A percentile compares a stretch with the other conserved stretches of the same genome.
These are phyloP conservation scores for Clausena lansium DNA, from an alignment of 345 rosid genomes.

Conservation along the genomic window DNA sequence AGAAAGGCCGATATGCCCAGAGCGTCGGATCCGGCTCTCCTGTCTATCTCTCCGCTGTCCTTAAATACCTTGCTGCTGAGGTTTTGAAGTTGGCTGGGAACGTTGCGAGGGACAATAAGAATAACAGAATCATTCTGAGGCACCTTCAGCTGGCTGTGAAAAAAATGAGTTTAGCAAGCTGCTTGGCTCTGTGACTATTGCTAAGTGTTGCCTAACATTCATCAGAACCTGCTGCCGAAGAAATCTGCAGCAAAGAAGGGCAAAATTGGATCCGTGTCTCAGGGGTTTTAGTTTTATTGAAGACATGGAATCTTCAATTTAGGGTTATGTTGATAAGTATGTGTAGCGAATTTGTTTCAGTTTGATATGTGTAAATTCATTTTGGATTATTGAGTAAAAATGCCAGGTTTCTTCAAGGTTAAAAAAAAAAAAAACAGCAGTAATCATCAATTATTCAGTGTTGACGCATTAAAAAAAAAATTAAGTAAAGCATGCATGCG, in stretches of 20 bases:
- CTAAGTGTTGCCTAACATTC: slow-evolving; percentile 74
- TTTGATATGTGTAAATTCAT: background rate
- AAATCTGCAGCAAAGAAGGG: slow-evolving; percentile 53
- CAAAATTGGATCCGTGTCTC: slow-evolving; percentile 63
- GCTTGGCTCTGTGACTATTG: slow-evolving; percentile 62
- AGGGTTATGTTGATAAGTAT: slow-evolving; percentile 3
- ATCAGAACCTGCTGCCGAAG: slow-evolving; percentile 55
- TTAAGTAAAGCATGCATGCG: no score
- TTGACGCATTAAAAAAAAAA: no score
- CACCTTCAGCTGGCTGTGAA: slow-evolving; percentile 75
- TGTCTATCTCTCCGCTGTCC: slow-evolving; percentile 84
- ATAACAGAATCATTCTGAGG: slow-evolving; percentile 64
- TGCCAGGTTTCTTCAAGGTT: no score
- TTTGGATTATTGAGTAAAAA: background rate
- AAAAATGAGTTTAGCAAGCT: slow-evolving; percentile 69
- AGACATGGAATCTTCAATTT: background rate
- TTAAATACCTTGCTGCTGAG: slow-evolving; percentile 83
- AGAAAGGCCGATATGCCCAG: slow-evolving; percentile 55
- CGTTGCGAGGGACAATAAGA: slow-evolving; percentile 79
- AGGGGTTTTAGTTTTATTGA: slow-evolving; percentile 36
- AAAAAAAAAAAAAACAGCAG: no score
- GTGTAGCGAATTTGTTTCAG: background rate
- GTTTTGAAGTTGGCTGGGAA: slow-evolving; percentile 77
- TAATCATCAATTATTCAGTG: no score
- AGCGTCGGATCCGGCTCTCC: slow-evolving; percentile 73